Evolutionary conservation across 208 protist genomes (phyloP), one percentile per base, ranked within the genome.

Genomic region (Tritrichomonas foetus): DNA sequence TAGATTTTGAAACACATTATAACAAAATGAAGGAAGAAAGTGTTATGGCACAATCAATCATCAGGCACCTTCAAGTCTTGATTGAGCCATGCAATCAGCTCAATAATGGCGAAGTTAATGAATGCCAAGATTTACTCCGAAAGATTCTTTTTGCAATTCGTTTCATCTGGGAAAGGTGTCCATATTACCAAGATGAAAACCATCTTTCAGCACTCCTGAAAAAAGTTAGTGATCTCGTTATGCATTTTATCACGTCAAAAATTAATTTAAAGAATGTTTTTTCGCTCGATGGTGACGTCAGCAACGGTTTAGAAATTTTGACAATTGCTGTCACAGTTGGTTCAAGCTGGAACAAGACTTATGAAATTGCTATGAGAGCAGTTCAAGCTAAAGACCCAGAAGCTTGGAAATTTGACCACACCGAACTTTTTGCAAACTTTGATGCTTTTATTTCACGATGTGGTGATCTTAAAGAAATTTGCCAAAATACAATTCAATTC

Each of bases 371-470:
- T 9, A 89, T 89, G 78, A 13, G 47, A 14, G 78, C 78, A 11
- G 78, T 89, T n/a, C 44, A 89, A 36, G 44, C 78, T 39, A 89
- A 89, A 50, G 47, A 89, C 57, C 78, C 78, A 61, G 44, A 89
- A 27, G 78, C 78, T n/a, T 89, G 78, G 78, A 89, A 89, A n/a
- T 89, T 89, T 47, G 78, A 89, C 57, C 78, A 89, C 27, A 89
- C 78, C 5, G 41, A 89, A 49, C 78, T 89, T 39, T 89, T 89
- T 47, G 78, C 78, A 20, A 89, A 89, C 27, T 89, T 89, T 33
- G 78, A 89, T 89, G 78, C 78, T 27, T 89, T 89, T 47, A 89
- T 89, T 57, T 89, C 78, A 27, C 41, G 78, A 13, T 89, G 78
- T 50, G 78, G 78, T n/a, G 78, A 89, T 50, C 30, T 89, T 33